phyloP scores from a whole-genome alignment of 148 eudicot species.

The Silene latifolia region DNA sequence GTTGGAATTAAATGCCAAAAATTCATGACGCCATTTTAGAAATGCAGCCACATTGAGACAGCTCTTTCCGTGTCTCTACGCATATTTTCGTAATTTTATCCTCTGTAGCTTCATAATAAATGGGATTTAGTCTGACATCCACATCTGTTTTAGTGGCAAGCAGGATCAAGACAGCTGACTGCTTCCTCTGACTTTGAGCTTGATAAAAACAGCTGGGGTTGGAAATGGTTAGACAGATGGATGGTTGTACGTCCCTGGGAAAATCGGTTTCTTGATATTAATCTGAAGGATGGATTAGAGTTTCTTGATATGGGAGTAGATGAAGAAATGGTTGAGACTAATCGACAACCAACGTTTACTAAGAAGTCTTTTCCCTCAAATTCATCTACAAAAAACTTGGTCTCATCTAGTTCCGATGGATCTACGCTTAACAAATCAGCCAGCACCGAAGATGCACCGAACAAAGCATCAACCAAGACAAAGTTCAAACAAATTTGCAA shows the following conservation, averaged over 20 bases:
- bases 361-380: slow-evolving; percentile 45
- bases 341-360: slow-evolving; percentile 35
- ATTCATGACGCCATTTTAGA: too few relatives aligned
- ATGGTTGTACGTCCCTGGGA: slow-evolving; percentile 99
- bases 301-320: slow-evolving; percentile 43
- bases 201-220: slow-evolving; percentile 90
- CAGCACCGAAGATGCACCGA: too few relatives aligned
- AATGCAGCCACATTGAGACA: background rate
- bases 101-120: background rate
- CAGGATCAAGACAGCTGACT: slow-evolving; percentile 70
- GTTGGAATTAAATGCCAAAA: too few relatives aligned
- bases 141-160: slow-evolving; percentile 67
- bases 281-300: slow-evolving; percentile 62
- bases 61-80: background rate
- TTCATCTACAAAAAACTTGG: slow-evolving; percentile 40
- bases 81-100: background rate
- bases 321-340: slow-evolving; percentile 43
- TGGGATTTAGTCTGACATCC: slow-evolving; percentile 14
- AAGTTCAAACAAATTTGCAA: slow-evolving; percentile 40
- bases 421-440: slow-evolving; percentile 1
- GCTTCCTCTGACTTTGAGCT: slow-evolving; percentile 65
- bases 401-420: slow-evolving; percentile 55
- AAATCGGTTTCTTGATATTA: slow-evolving; percentile 75
- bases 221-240: slow-evolving; percentile 99
- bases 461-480: slow-evolving; percentile 19